Percentiles rank a stretch among this genome's conserved stretches.
phyloP scores from a whole-genome alignment of 83 land plant genomes.

The Thuja plicata region DNA sequence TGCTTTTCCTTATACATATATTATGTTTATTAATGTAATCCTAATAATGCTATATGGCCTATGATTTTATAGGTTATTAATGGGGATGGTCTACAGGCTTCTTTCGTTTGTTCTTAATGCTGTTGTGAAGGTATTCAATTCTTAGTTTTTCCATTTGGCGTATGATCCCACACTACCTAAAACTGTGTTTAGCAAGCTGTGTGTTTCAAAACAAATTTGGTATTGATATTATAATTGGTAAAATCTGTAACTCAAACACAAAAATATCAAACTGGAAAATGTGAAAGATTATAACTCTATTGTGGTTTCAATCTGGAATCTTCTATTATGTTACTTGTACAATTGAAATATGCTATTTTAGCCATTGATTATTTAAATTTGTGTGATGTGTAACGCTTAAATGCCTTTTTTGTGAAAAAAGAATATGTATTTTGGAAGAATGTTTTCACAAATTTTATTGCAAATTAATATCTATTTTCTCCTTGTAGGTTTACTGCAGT shows the following conservation, averaged over 20 bases:
- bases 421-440: background rate
- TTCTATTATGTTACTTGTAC: background rate
- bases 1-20: background rate
- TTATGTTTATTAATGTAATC: background rate
- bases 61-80: constrained; percentile 30
- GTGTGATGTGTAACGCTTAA: no score
- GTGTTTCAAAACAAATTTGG: background rate
- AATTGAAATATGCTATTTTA: background rate
- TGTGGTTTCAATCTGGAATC: background rate
- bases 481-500: constrained; percentile 64
- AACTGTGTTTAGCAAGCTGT: background rate
- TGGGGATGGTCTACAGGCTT: constrained; percentile 36
- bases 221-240: background rate
- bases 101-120: constrained; percentile 67
- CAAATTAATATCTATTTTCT: background rate
- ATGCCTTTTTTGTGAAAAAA: background rate
- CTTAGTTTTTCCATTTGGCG: background rate
- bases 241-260: background rate
- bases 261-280: background rate
- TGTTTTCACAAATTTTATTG: background rate
- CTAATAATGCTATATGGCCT: background rate
- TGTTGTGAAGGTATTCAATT: constrained; percentile 54
- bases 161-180: background rate
- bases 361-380: background rate
- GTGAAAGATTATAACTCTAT: background rate